Base-by-base conservation (phyloP, 257 asterid genomes). In the Thymus mandschuricus region DNA sequence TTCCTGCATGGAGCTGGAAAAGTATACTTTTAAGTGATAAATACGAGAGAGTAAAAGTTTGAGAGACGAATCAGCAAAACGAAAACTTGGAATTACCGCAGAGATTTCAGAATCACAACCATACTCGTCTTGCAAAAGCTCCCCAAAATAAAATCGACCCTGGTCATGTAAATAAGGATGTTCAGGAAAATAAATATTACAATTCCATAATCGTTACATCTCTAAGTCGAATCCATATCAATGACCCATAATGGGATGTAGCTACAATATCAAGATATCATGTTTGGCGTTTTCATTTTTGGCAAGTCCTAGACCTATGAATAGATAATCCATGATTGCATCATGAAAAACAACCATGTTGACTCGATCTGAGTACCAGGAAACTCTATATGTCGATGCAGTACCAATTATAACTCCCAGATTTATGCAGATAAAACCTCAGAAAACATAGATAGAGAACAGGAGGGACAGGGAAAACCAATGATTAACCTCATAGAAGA, bases 61-160 rank as follows among this genome's bases (percentile, higher is more conserved):
- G 8, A 66, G 48, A 71, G 54, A 61, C 52, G 29, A 60, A 67
- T 62, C 52, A 63, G 69, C 66, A 66, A 45, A 75, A 45, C 73
- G 46, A 48, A 34, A 67, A 69, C 63, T 34, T 67, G 76, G 67
- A 76, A 75, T 83, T 84, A 95, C 99, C 86, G 89, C 93, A 0
- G 93, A 89, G 15, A 89, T 59, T 70, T 95, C 88, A 64, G 86
- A 88, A 72, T 92, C 97, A 78, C 99, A 95, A 40, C 98, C 98
- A 77, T 77, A 11, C 77, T 86, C 12, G 65, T 87, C 90, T 70
- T 70, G 70, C 85, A 95, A 59, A 73, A 75, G 87, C 29, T 91
- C 88, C 30, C 99, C 99, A 80, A 95, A 95, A 76, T 95, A 95
- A 85, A 95, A 95, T 67, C 99, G 95, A 10, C 99, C 99, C 99